Base-by-base conservation (phyloP, 164 flowering plant species). In the Paratinospora sagittata region DNA sequence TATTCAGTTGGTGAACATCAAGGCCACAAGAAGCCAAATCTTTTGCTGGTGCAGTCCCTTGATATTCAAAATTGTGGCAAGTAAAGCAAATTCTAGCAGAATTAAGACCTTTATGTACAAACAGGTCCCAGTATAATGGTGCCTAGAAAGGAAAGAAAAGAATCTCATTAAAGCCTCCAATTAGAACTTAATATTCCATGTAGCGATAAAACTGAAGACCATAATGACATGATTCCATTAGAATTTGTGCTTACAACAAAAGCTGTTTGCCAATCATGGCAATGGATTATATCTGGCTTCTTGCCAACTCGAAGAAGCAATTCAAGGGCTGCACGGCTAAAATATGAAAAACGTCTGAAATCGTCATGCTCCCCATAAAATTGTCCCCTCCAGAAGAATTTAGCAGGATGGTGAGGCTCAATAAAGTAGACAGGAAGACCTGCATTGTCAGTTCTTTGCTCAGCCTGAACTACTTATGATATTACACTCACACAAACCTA, bases 251-350 rank as follows among this genome's bases (percentile, higher is more conserved):
- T 17, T 88, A 92, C 98, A 70, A 95, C 89, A 78, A 95, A 95
- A 77, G 98, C 88, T 63, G 98, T 95, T 80, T 92, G 97, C 98
- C 98, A 95, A 75, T 95, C 98, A 84, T 95, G 98, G 80, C 98
- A 95, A 72, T 95, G 98, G 47, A 95, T 88, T 71, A 95, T 95
- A 78, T 95, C 97, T 55, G 98, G 98, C 76, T 83, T 86, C 82
- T 95, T 95, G 80, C 96, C 98, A 83, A 92, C 82, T 83, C 84
- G 97, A 72, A 83, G 87, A 82, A 95, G 82, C 78, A 95, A 82
- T 77, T 95, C 97, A 72, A 95, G 96, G 37, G 98, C 98, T 73
- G 96, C 98, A 78, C 97, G 96, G 77, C 98, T 90, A 74, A 95
- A 95, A 85, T 72, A 95, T 64, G 97, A 95, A 79, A 95, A 95